Base-by-base conservation (phyloP, 23 red algal genomes). In the Chondrus crispus region DNA sequence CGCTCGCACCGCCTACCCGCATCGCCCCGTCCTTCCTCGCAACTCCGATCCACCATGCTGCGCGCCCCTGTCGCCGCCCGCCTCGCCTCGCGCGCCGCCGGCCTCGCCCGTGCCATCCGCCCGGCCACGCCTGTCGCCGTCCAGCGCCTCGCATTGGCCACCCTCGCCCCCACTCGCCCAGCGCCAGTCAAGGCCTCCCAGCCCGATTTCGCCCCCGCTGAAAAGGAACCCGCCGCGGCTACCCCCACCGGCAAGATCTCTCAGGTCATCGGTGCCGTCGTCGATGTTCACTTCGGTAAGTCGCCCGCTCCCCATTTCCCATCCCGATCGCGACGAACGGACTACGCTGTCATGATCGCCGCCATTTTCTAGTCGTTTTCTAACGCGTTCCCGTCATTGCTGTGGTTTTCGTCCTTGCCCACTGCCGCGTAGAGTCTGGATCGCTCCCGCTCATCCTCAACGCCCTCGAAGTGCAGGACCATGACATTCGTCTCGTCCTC, bases 251-350 rank as follows among this genome's bases (percentile, higher is more conserved):
- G 94, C 14, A 82, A 96, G 94, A 77, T 99, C 35, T 94, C 94
- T n/a, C 97, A 99, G 63, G 92, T 99, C 48, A 99, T 99, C 33
- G 97, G 97, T 62, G 97, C 97, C 26, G 97, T 99, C 55, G 97
- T 99, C 5, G 97, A 99, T 87, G 97, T 99, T 19, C 91, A 96
- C 57, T 99, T 99, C 74, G 90, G 87, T 90, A 75, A 49, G 73
- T 81, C 52, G 38, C 45, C 26, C 26, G 4, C 33, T 69, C 18
- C 11, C 72, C 3, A 35, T 8, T 38, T 69, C 20, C 33, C 9
- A n/a, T 66, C 35, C 18, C 26, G 7, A 32, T 8, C 35, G 26
- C 18, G 26, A 9, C 26, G 8, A 19, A 14, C 20, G 60, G 8
- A 12, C 9, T 22, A 32, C 7, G 60, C 9, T 66, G 60, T 7